phyloP scores from a whole-genome alignment of 495 filamentous ascomycete species.

The Cercophora newfieldiana region DNA sequence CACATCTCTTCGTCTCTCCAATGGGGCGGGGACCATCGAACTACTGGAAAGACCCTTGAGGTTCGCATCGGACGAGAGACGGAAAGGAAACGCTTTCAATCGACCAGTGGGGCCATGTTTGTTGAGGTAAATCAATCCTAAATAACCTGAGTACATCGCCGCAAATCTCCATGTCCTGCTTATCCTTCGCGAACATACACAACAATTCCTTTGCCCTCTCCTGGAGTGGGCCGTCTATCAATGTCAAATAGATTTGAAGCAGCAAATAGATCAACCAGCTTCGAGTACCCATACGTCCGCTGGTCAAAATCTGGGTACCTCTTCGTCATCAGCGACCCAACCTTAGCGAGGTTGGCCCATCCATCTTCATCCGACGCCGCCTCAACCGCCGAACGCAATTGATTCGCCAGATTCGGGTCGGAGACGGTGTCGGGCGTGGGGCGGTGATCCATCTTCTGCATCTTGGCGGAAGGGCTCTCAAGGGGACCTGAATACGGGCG shows the following conservation, averaged over 20 bases:
- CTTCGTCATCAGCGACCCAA: slow-evolving; percentile 30
- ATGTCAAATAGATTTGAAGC: slow-evolving; percentile 19
- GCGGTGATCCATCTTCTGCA: neutral
- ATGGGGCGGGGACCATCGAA: too few relatives aligned
- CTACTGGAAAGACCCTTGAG: too few relatives aligned
- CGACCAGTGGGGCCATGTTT: too few relatives aligned
- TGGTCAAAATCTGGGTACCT: slow-evolving; percentile 26
- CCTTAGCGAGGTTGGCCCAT: slow-evolving; percentile 16
- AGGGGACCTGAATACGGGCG: neutral
- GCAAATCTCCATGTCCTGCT: neutral
- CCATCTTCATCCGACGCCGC: slow-evolving; percentile 19
- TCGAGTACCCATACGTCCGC: slow-evolving; percentile 25
- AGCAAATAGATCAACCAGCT: slow-evolving; percentile 24
- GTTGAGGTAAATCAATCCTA: too few relatives aligned
- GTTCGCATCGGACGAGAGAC: too few relatives aligned
- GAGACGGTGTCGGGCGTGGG: too few relatives aligned
- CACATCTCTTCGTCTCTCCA: too few relatives aligned
- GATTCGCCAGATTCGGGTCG: neutral
- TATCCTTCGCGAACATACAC: slow-evolving; percentile 5
- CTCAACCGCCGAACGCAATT: slow-evolving; percentile 9
- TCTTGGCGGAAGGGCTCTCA: neutral
- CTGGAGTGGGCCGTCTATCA: neutral
- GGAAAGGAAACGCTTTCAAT: too few relatives aligned
- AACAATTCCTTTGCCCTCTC: slow-evolving; percentile 18
- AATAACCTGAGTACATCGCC: too few relatives aligned